These are phyloP conservation scores for Citropsis articulata DNA, from an alignment of 345 rosid genomes.

Conservation along the genomic window DNA sequence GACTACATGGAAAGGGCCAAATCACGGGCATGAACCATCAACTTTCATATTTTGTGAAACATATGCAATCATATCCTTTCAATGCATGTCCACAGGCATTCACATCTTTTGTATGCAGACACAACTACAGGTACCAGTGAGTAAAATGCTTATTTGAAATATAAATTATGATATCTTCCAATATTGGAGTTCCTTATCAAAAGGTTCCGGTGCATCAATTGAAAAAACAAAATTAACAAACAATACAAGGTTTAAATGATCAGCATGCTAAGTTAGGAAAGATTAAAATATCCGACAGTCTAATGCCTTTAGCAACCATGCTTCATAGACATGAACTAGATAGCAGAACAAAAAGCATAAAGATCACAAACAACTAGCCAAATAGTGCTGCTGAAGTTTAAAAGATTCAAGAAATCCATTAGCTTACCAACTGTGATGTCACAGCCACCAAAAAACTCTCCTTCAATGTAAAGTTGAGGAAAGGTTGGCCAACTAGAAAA, in stretches of 20 bases:
- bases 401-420: not conserved
- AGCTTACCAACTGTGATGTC: constrained; percentile 81
- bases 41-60: not conserved
- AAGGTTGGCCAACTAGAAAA: constrained; percentile 96
- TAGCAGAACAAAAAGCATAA: not conserved
- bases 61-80: not conserved
- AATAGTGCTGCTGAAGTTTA: not conserved
- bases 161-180: not conserved
- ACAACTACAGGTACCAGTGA: not conserved
- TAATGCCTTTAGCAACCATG: not conserved
- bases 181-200: not conserved
- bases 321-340: not conserved
- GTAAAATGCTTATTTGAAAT: not conserved
- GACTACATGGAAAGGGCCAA: not conserved
- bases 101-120: not conserved
- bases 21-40: not conserved
- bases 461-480: constrained; percentile 88
- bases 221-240: not conserved
- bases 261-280: not conserved
- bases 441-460: constrained; percentile 93
- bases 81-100: not conserved
- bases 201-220: not conserved
- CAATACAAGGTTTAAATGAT: not conserved
- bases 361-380: not conserved
- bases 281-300: not conserved